phyloP scores from a whole-genome alignment of 352 stramenopile species.

The Phytophthora sojae region DNA sequence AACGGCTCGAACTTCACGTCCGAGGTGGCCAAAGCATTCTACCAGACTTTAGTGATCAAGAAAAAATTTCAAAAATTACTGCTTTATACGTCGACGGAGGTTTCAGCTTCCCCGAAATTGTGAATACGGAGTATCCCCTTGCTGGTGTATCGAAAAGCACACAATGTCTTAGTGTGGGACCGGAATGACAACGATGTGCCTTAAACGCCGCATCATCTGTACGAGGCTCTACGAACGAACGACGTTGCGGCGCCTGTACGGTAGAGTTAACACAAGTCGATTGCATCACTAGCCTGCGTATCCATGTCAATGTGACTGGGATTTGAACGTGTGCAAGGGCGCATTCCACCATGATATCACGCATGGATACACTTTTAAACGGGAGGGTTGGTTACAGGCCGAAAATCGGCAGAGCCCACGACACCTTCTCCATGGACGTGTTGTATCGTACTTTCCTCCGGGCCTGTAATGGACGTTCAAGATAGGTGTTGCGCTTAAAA shows the following conservation, averaged over 20 bases:
- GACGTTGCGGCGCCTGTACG: not conserved
- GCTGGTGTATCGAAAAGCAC: not conserved
- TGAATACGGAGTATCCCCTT: not conserved
- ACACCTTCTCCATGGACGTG: too few species aligned
- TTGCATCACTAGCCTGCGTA: not conserved
- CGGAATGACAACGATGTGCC: not conserved
- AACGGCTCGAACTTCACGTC: conserved; percentile 7
- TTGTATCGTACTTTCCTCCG: too few species aligned
- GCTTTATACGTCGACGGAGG: not conserved
- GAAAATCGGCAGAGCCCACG: too few species aligned
- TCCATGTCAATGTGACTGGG: not conserved
- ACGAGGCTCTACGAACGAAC: not conserved
- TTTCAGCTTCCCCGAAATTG: not conserved
- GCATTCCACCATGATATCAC: not conserved
- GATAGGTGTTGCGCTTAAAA: too few species aligned
- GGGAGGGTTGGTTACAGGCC: too few species aligned
- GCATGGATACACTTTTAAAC: too few species aligned
- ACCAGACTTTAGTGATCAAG: too few species aligned
- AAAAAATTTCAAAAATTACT: not conserved
- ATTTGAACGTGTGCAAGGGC: not conserved
- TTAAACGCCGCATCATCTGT: not conserved
- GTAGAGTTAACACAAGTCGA: not conserved
- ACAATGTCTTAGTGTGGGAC: not conserved
- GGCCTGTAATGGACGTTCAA: too few species aligned
- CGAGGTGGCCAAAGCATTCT: not conserved